Conservation (phyloP, 345 rosid genomes). For the Dovyalis caffra region DNA sequence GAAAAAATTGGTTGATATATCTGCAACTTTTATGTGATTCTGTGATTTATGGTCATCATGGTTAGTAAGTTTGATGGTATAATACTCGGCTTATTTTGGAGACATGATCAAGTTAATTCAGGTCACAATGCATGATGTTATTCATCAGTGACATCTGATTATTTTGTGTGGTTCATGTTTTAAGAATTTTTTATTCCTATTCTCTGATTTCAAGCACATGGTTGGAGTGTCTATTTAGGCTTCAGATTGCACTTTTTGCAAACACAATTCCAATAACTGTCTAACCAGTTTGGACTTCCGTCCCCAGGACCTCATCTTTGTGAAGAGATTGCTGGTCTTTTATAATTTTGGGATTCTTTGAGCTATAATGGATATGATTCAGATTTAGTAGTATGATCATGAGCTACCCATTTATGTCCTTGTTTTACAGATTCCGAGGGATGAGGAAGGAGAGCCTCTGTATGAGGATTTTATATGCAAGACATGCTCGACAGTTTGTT, state of each 20-base stretch:
- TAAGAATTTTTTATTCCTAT: not conserved
- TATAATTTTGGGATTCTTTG: not conserved
- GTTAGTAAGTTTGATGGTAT: not conserved
- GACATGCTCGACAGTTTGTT: conserved; percentile 62
- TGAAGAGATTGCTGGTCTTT: not conserved
- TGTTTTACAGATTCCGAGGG: conserved; percentile 65
- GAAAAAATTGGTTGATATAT: not conserved
- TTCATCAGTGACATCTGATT: not conserved
- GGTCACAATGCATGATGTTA: not conserved
- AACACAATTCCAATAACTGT: not conserved
- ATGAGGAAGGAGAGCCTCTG: conserved; percentile 81
- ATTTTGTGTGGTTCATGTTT: not conserved
- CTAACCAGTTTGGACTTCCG: not conserved
- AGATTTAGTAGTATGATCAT: not conserved
- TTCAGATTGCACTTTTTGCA: not conserved
- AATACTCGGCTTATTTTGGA: not conserved
- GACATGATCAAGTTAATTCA: not conserved
- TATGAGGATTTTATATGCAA: conserved; percentile 90
- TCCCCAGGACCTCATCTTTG: not conserved
- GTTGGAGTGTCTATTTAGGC: not conserved
- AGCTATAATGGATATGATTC: no score
- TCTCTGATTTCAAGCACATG: not conserved
- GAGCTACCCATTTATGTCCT: not conserved
- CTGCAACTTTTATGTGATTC: not conserved
- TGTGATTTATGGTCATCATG: not conserved